Percentiles rank a stretch among this genome's conserved stretches.
Evolutionary conservation across 2,329 filamentous ascomycete genomes (phyloP).

Genomic region (Colletotrichum nymphaeae): DNA sequence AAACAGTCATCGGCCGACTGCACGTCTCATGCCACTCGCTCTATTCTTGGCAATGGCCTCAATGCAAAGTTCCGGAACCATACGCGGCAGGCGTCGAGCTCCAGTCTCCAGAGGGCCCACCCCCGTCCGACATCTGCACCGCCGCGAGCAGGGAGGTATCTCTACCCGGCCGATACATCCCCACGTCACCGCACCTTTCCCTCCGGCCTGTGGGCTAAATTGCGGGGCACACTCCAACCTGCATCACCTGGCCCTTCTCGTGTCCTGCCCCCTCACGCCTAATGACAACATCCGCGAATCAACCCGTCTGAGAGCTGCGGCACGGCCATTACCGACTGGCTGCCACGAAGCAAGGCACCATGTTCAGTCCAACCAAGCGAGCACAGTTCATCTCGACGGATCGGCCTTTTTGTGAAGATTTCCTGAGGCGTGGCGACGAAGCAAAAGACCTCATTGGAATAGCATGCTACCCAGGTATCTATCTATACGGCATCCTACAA

Average conservation of each 20-base stretch:
- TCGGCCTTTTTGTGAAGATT: neutral
- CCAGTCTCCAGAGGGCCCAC: neutral
- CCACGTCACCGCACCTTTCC: conserved; percentile 34
- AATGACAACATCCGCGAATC: conserved; percentile 26
- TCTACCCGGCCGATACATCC: conserved; percentile 17
- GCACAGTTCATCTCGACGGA: neutral
- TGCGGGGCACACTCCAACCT: conserved; percentile 28
- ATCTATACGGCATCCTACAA: neutral
- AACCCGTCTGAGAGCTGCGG: conserved; percentile 10
- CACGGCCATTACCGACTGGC: conserved; percentile 14
- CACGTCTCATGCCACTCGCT: conserved; percentile 21
- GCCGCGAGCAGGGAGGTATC: conserved; percentile 13
- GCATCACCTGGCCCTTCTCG: conserved; percentile 29
- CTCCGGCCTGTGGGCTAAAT: conserved; percentile 31
- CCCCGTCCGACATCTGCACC: conserved; percentile 5
- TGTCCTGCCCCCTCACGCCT: conserved; percentile 26
- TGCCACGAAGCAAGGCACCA: conserved; percentile 4
- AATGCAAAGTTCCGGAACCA: conserved; percentile 1
- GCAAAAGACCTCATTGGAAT: neutral
- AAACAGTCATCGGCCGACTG: conserved; percentile 14
- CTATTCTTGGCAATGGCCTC: conserved; percentile 20
- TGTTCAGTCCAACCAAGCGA: neutral
- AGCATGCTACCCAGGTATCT: neutral
- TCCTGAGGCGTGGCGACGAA: neutral
- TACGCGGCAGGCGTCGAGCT: conserved; percentile 7